A percentile compares a stretch with the other conserved stretches of the same genome.
phyloP scores from a whole-genome alignment of 2,329 filamentous ascomycete species.

The Paraconiothyrium sp. region DNA sequence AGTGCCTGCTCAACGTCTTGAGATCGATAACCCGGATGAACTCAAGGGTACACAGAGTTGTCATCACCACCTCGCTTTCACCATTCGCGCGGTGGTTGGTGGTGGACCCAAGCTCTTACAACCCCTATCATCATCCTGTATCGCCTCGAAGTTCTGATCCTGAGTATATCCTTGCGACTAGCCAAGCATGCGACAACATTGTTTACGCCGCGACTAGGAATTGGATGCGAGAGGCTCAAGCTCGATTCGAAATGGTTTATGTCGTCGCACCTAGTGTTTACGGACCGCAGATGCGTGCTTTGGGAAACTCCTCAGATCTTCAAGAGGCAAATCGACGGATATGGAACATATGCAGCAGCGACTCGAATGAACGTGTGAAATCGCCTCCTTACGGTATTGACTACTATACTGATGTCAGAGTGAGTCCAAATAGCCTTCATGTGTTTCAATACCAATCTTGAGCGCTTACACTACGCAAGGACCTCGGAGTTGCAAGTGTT shows the following conservation, averaged over 20 bases:
- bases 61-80: slow-evolving; percentile 35
- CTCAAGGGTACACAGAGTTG: slow-evolving; percentile 31
- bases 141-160: slow-evolving; percentile 27
- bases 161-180: slow-evolving; percentile 38
- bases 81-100: slow-evolving; percentile 40
- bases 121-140: slow-evolving; percentile 15
- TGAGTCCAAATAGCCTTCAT: slow-evolving; percentile 26
- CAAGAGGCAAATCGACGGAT: slow-evolving; percentile 37
- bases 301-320: slow-evolving; percentile 36
- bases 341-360: slow-evolving; percentile 39
- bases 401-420: slow-evolving; percentile 40
- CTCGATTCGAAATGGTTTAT: slow-evolving; percentile 37
- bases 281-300: slow-evolving; percentile 32
- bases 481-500: slow-evolving; percentile 37
- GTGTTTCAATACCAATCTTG: not conserved
- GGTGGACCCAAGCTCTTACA: slow-evolving; percentile 15
- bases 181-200: slow-evolving; percentile 38
- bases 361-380: slow-evolving; percentile 23
- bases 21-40: slow-evolving; percentile 29
- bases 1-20: slow-evolving; percentile 31
- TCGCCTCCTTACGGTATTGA: slow-evolving; percentile 36
- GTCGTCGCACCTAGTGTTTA: slow-evolving; percentile 38
- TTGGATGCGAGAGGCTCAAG: slow-evolving; percentile 29
- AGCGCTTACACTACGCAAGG: slow-evolving; percentile 32
- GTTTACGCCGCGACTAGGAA: slow-evolving; percentile 32